Base-by-base conservation (phyloP, 2,329 filamentous ascomycete genomes). In the Xenoacremonium recifei region DNA sequence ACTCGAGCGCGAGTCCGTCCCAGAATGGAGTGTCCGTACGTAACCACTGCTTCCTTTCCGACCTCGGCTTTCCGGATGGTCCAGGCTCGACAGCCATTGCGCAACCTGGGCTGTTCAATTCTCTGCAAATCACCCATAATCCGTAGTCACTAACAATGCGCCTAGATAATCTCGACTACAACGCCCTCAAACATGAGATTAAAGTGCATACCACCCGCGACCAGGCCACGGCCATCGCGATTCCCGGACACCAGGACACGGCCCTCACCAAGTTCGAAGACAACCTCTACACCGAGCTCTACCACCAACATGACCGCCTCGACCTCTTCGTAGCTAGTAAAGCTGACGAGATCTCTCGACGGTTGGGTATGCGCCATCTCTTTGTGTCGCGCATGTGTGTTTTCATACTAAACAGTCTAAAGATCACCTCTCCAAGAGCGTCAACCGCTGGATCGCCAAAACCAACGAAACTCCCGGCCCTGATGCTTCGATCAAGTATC, bases 101-200 rank as follows among this genome's bases (percentile, higher is more conserved):
- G 36, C 42, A 23, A 50, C 39, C 27, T 30, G 39, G 33, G 36
- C 12, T 43, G 30, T 31, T 33, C 6, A 11, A 36, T 33, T 37
- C 35, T 41, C n/a, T n/a, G n/a, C n/a, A n/a, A n/a, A n/a, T n/a
- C n/a, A n/a, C n/a, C n/a, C n/a, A n/a, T n/a, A n/a, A n/a, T n/a
- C n/a, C n/a, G n/a, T n/a, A n/a, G n/a, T n/a, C n/a, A n/a, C n/a
- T n/a, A n/a, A n/a, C n/a, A n/a, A n/a, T n/a, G n/a, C n/a, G n/a
- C n/a, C 6, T 32, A 89, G 85, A 91, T 63, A 93, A 95, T 66
- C 82, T 95, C 66, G 89, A 93, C 65, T 95, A 95, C 73, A 89
- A 92, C 63, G 86, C 87, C 36, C 77, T 95, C 50, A 95, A 95
- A 67, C 78, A 87, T 63, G 76, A 88, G 58, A 92, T 95, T 72